A percentile compares a stretch with the other conserved stretches of the same genome.
Evolutionary conservation across 2,329 filamentous ascomycete species (phyloP).

Genomic region (Epichloe baconii): DNA sequence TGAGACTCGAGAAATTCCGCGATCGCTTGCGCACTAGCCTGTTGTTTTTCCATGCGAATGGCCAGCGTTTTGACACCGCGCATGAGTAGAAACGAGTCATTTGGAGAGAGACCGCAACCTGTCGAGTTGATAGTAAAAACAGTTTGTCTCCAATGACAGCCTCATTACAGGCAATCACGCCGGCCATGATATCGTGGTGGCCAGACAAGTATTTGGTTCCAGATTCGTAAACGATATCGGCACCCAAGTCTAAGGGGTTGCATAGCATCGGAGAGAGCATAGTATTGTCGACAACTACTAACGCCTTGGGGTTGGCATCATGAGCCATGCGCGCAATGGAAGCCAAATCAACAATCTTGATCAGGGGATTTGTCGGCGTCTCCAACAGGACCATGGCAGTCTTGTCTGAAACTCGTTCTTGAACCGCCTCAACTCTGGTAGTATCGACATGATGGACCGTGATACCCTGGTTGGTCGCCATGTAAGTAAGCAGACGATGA

Average conservation of each 20-base stretch:
- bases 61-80: constrained; percentile 92
- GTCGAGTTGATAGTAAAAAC: constrained; percentile 95
- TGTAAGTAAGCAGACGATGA: constrained; percentile 83
- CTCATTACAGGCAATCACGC: constrained; percentile 87
- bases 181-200: constrained; percentile 98
- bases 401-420: constrained; percentile 56
- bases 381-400: constrained; percentile 94
- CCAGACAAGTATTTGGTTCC: constrained; percentile 97
- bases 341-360: constrained; percentile 92
- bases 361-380: constrained; percentile 92
- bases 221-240: constrained; percentile 93
- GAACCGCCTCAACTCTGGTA: constrained; percentile 60
- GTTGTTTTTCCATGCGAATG: constrained; percentile 98
- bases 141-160: constrained; percentile 70
- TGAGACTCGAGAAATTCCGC: constrained; percentile 82
- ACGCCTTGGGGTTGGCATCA: constrained; percentile 59
- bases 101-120: constrained; percentile 84
- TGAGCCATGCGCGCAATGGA: constrained; percentile 67
- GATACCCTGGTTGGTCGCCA: constrained; percentile 81
- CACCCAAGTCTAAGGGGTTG: constrained; percentile 87
- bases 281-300: constrained; percentile 94
- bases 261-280: constrained; percentile 94
- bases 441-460: constrained; percentile 95
- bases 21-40: constrained; percentile 79
- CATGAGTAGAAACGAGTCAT: constrained; percentile 92